Evolutionary conservation across 1,139 yeast species (phyloP).

Genomic region (Protomyces gravidus): DNA sequence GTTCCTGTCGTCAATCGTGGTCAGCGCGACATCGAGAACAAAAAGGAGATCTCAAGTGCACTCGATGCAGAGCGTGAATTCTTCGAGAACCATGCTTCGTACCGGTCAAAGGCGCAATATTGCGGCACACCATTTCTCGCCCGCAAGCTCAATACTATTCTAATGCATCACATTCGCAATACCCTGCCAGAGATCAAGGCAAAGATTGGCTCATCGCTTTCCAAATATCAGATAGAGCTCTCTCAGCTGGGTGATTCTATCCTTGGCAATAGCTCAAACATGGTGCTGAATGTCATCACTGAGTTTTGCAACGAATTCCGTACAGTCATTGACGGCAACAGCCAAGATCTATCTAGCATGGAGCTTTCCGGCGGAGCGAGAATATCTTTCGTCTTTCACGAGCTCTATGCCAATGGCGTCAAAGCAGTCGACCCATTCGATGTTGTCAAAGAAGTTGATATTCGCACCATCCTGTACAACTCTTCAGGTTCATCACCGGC

Average conservation of each 20-base stretch:
- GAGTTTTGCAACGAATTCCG: constrained; percentile 88
- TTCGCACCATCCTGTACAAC: constrained; percentile 87
- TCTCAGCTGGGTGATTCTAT: constrained; percentile 65
- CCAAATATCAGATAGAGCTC: constrained; percentile 81
- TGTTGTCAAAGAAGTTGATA: constrained; percentile 92
- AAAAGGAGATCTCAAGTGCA: constrained; percentile 85
- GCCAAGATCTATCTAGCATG: constrained; percentile 77
- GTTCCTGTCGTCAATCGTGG: constrained; percentile 98
- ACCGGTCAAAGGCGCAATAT: constrained; percentile 81
- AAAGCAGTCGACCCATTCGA: constrained; percentile 94
- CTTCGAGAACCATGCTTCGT: constrained; percentile 91
- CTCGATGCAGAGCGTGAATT: constrained; percentile 71
- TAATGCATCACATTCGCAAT: constrained; percentile 87
- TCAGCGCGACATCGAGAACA: constrained; percentile 85
- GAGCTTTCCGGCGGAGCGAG: constrained; percentile 97
- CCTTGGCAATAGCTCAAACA: constrained; percentile 84
- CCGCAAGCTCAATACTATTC: constrained; percentile 80
- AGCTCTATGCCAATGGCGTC: constrained; percentile 88
- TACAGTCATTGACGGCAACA: constrained; percentile 89
- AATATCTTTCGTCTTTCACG: constrained; percentile 95
- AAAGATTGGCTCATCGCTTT: constrained; percentile 81
- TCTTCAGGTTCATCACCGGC: constrained; percentile 98
- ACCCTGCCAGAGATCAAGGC: constrained; percentile 93
- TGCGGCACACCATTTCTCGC: constrained; percentile 98
- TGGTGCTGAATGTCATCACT: constrained; percentile 85